These are phyloP conservation scores for Mycena olivaceomarginata DNA, from an alignment of 768 basidiomycete genomes.

Conservation along the genomic window DNA sequence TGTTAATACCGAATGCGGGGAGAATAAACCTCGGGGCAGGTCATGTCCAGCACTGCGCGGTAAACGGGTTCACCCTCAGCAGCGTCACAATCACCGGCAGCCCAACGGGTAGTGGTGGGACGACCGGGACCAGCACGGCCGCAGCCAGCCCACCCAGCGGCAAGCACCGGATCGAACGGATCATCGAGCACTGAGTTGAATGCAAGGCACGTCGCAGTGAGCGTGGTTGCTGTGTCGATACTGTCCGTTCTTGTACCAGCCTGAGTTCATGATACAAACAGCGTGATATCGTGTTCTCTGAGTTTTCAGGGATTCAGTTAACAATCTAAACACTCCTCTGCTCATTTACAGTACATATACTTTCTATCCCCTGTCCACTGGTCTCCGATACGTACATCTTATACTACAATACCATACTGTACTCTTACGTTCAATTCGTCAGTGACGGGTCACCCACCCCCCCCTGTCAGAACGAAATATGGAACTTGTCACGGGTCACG, in stretches of 20 bases:
- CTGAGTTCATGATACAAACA: not conserved
- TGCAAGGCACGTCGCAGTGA: not conserved
- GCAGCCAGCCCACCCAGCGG: conserved; percentile 3
- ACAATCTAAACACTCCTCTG: no score
- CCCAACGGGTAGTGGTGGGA: not conserved
- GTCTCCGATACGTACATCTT: no score
- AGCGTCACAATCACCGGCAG: conserved; percentile 2
- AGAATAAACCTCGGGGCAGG: not conserved
- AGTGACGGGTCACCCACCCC: no score
- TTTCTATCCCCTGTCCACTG: no score
- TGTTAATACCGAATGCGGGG: not conserved
- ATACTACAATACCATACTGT: no score
- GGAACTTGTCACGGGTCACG: no score
- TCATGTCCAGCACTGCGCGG: not conserved
- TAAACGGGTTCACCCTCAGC: conserved; percentile 7
- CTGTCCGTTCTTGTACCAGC: conserved; percentile 1
- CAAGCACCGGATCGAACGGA: not conserved
- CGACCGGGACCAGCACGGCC: not conserved
- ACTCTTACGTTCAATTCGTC: no score
- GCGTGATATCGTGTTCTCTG: not conserved
- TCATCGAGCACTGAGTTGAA: not conserved
- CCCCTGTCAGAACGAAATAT: no score
- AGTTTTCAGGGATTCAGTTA: not conserved
- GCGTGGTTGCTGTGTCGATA: not conserved
- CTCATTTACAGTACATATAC: no score